Evolutionary conservation across 352 stramenopile genomes (phyloP).

Genomic region (Aphanomyces invadans): DNA sequence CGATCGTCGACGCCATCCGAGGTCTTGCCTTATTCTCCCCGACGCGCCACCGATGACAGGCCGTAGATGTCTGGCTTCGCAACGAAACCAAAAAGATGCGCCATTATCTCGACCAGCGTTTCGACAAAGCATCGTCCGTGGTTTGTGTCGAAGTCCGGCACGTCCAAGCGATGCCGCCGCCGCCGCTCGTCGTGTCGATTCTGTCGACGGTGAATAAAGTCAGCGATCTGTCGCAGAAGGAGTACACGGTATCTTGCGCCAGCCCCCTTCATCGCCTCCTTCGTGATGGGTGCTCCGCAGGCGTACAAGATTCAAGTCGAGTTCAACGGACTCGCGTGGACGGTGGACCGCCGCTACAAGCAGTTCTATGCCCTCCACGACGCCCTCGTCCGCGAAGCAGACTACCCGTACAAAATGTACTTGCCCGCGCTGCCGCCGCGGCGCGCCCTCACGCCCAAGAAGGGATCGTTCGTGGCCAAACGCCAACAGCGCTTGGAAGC

Average conservation of each 20-base stretch:
- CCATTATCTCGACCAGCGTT: conserved; percentile 10
- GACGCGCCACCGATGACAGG: neutral
- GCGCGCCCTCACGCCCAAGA: conserved; percentile 53
- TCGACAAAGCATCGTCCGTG: conserved; percentile 7
- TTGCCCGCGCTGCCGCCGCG: conserved; percentile 40
- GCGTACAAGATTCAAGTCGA: conserved; percentile 59
- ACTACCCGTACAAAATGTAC: conserved; percentile 31
- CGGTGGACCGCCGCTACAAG: conserved; percentile 56
- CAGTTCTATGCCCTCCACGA: conserved; percentile 33
- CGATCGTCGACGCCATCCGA: conserved; percentile 8
- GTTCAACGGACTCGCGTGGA: conserved; percentile 65
- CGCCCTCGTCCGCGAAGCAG: conserved; percentile 3
- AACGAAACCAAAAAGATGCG: conserved; percentile 17
- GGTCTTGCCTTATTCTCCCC: neutral
- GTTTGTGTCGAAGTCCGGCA: conserved; percentile 6
- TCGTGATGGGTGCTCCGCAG: no score
- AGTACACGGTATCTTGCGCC: conserved; percentile 37
- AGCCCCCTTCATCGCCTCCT: conserved; percentile 10
- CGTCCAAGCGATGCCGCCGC: conserved; percentile 52
- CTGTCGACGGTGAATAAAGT: conserved; percentile 62
- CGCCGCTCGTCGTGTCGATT: conserved; percentile 52
- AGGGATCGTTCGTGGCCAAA: conserved; percentile 53
- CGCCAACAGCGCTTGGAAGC: conserved; percentile 55
- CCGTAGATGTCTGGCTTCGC: conserved; percentile 23
- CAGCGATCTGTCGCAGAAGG: conserved; percentile 63